A percentile compares a stretch with the other conserved stretches of the same genome.
phyloP scores from a whole-genome alignment of 2,329 filamentous ascomycete genomes.

The Dothiorella sarmentorum region DNA sequence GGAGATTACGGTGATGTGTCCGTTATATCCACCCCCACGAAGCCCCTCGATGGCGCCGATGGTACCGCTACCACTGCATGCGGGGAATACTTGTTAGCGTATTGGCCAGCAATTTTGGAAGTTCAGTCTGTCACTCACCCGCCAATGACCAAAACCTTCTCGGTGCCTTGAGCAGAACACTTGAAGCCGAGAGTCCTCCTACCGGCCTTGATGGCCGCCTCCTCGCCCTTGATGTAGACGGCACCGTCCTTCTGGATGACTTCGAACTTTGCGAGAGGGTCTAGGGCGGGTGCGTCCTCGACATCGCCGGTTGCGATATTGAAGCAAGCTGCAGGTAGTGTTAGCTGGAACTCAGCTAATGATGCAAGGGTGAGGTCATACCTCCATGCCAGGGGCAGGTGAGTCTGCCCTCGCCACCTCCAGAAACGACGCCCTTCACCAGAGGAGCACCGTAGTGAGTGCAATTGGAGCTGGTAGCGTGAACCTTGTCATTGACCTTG shows the following conservation, averaged over 20 bases:
- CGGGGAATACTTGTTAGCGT: background rate
- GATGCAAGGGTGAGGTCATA: conserved; percentile 40
- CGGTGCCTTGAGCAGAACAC: conserved; percentile 56
- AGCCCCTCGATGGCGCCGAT: conserved; percentile 79
- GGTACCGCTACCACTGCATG: conserved; percentile 68
- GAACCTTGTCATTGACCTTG: conserved; percentile 70
- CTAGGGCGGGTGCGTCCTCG: conserved; percentile 88
- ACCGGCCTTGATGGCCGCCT: conserved; percentile 72
- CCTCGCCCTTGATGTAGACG: conserved; percentile 80
- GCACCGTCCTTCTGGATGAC: conserved; percentile 76
- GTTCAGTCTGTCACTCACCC: conserved; percentile 45
- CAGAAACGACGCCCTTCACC: conserved; percentile 78
- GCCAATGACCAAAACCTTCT: conserved; percentile 80
- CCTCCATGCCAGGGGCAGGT: conserved; percentile 97
- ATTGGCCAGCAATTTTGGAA: no score
- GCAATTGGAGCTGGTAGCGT: conserved; percentile 80
- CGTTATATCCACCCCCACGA: conserved; percentile 74
- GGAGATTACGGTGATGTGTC: conserved; percentile 76
- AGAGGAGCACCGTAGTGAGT: conserved; percentile 90
- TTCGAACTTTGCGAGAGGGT: conserved; percentile 79
- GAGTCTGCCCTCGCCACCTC: conserved; percentile 73
- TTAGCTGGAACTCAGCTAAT: background rate
- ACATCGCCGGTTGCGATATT: conserved; percentile 85
- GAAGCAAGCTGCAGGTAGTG: conserved; percentile 66
- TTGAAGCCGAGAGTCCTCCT: conserved; percentile 71